Evolutionary conservation across 768 basidiomycete species (phyloP).

Genomic region (Trametes coccinea): DNA sequence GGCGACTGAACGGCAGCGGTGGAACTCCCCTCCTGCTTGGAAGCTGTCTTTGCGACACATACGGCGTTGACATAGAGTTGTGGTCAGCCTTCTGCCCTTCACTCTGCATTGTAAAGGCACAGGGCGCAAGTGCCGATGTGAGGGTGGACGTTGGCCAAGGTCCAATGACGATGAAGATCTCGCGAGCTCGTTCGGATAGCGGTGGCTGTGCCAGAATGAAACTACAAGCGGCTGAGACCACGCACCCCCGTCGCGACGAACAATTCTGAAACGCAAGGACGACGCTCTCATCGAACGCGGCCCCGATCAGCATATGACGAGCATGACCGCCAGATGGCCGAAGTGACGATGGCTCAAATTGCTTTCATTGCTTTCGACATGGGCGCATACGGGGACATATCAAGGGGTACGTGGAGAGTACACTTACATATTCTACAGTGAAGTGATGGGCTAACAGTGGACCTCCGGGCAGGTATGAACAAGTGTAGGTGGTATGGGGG

Average conservation of each 20-base stretch:
- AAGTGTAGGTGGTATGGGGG: not conserved
- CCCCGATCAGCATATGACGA: not conserved
- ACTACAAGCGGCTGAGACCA: slow-evolving; percentile 10
- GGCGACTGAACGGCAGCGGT: not conserved
- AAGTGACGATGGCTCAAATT: not conserved
- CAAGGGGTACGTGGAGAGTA: not conserved
- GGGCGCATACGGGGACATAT: slow-evolving; percentile 1
- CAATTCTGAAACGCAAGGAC: slow-evolving; percentile 8
- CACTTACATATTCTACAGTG: not conserved
- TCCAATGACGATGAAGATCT: slow-evolving; percentile 3
- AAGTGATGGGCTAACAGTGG: not conserved
- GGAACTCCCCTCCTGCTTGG: not conserved
- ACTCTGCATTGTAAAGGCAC: not conserved
- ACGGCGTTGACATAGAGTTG: not conserved
- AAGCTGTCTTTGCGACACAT: not conserved
- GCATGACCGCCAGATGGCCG: not conserved
- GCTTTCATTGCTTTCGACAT: not conserved
- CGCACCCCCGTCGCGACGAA: slow-evolving; percentile 13
- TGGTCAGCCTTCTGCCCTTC: not conserved
- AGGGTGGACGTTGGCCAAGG: not conserved
- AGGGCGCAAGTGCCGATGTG: not conserved
- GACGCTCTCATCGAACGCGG: not conserved
- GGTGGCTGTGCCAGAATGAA: slow-evolving; percentile 9
- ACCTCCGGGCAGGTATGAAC: not conserved
- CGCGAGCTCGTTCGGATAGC: slow-evolving; percentile 5